phyloP scores from a whole-genome alignment of 148 eudicot genomes.

The Oxyria digyna region DNA sequence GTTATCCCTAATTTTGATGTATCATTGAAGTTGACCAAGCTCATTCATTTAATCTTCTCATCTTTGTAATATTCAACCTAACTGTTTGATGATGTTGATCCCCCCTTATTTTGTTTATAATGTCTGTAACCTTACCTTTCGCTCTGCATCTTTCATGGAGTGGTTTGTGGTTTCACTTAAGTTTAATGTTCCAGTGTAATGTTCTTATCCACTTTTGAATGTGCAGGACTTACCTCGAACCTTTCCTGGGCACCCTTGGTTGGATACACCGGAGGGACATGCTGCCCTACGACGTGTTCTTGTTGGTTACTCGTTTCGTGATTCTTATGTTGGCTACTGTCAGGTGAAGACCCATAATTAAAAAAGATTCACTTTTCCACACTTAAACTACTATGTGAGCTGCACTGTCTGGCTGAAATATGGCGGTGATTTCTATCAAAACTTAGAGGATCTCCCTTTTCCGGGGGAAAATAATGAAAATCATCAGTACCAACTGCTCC shows the following conservation, averaged over 20 bases:
- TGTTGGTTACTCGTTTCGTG: constrained; percentile 93
- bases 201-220: background rate
- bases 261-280: constrained; percentile 89
- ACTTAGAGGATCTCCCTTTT: no score
- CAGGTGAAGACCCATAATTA: constrained; percentile 33
- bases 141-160: background rate
- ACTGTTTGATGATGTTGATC: no score
- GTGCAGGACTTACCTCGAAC: constrained; percentile 90
- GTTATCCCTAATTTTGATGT: background rate
- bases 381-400: background rate
- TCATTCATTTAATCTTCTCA: background rate
- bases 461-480: no score
- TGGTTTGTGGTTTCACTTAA: background rate
- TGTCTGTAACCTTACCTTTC: no score
- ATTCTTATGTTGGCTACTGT: constrained; percentile 96
- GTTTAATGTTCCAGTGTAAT: background rate
- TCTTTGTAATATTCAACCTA: background rate
- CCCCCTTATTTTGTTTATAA: no score
- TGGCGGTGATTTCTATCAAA: no score
- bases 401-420: no score
- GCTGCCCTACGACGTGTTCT: constrained; percentile 92
- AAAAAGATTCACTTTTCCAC: background rate
- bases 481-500: no score
- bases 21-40: background rate
- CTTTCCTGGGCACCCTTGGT: constrained; percentile 95